Conservation (phyloP, 331 rosid species). For the Pyrus hybrid region DNA sequence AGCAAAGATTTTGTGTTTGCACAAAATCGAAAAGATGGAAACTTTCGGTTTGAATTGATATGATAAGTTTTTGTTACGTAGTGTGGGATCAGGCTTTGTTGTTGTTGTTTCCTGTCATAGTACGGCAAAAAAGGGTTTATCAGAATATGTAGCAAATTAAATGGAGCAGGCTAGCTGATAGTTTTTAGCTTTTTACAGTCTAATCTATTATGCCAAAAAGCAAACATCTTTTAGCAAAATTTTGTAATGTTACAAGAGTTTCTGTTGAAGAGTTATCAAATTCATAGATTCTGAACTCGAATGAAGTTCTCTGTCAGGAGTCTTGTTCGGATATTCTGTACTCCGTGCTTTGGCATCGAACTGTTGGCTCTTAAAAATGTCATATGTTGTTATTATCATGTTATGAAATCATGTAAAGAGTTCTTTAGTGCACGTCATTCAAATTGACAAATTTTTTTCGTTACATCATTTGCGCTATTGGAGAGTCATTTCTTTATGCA, state of each 20-base stretch:
- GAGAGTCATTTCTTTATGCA: constrained; percentile 20
- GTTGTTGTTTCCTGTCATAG: too few relatives aligned
- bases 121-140: neutral
- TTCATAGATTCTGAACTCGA: neutral
- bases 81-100: neutral
- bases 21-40: neutral
- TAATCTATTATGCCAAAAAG: neutral
- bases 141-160: neutral
- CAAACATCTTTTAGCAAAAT: neutral
- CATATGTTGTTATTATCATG: neutral
- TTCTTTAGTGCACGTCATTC: neutral
- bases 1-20: neutral
- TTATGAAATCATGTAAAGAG: neutral
- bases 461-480: constrained; percentile 21
- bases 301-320: neutral
- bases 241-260: neutral
- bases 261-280: neutral
- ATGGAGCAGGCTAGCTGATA: neutral
- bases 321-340: too few relatives aligned
- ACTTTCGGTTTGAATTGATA: neutral
- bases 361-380: neutral
- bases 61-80: neutral
- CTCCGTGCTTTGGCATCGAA: too few relatives aligned
- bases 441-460: constrained; percentile 6
- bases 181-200: neutral